Evolutionary conservation across 768 basidiomycete species (phyloP).

Genomic region (Termitomyces eurrhizus): DNA sequence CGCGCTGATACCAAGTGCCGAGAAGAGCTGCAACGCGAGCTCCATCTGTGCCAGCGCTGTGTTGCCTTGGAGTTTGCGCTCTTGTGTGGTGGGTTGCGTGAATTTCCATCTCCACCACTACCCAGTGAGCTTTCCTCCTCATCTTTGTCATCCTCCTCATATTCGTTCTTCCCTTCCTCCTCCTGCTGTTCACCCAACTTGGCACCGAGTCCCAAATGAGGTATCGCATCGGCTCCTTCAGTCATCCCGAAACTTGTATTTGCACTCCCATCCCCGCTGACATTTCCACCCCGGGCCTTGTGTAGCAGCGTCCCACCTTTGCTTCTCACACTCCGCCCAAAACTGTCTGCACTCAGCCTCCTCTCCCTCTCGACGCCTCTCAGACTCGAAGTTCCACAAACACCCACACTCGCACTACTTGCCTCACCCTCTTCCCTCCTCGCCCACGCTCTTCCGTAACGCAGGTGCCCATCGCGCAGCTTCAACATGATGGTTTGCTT

Average conservation of each 20-base stretch:
- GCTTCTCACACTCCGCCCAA: constrained; percentile 22
- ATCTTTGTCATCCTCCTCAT: constrained; percentile 31
- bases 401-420: constrained; percentile 11
- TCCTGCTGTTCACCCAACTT: constrained; percentile 19
- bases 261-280: constrained; percentile 3
- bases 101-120: constrained; percentile 29
- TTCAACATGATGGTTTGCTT: constrained; percentile 85
- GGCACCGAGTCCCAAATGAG: constrained; percentile 5
- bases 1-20: constrained; percentile 6
- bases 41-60: constrained; percentile 75
- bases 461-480: constrained; percentile 84
- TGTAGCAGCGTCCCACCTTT: constrained; percentile 15
- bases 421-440: constrained; percentile 34
- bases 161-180: constrained; percentile 24
- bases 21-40: constrained; percentile 51
- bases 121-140: constrained; percentile 33
- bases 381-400: constrained; percentile 2
- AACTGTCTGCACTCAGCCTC: constrained; percentile 42
- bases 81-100: constrained; percentile 50
- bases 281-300: background rate
- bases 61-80: constrained; percentile 61
- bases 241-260: constrained; percentile 12
- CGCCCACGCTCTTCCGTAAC: constrained; percentile 63
- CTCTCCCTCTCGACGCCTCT: constrained; percentile 10
- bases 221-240: constrained; percentile 13